Conservation (phyloP, 1,139 yeast species). For the Candida mesenterica region DNA sequence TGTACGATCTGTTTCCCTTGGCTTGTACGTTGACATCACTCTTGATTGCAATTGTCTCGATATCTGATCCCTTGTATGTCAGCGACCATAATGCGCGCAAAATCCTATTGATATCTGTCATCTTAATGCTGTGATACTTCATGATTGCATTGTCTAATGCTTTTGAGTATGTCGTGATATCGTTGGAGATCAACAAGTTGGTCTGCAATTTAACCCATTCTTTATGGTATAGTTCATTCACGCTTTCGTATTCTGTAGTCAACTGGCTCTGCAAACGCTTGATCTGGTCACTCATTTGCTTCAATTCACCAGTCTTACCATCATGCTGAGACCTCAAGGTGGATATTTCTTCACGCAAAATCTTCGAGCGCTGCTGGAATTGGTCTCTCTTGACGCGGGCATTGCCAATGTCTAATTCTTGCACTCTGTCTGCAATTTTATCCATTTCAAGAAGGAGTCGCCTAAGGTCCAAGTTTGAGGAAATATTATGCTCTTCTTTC, state of each 20-base stretch:
- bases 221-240: constrained; percentile 60
- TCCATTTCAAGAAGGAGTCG: constrained; percentile 28
- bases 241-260: constrained; percentile 65
- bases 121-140: constrained; percentile 87
- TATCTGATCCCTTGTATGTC: constrained; percentile 94
- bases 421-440: constrained; percentile 27
- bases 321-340: constrained; percentile 67
- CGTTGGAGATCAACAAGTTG: constrained; percentile 76
- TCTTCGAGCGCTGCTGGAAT: constrained; percentile 59
- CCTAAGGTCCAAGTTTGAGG: constrained; percentile 42
- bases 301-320: constrained; percentile 79
- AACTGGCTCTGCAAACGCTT: constrained; percentile 56
- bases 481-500: constrained; percentile 34
- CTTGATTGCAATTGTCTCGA: constrained; percentile 82
- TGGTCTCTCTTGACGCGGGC: constrained; percentile 65
- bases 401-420: constrained; percentile 44
- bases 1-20: constrained; percentile 71
- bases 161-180: constrained; percentile 74
- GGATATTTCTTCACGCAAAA: constrained; percentile 55
- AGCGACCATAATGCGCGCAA: constrained; percentile 90
- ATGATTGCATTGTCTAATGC: constrained; percentile 92
- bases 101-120: constrained; percentile 88
- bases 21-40: constrained; percentile 68
- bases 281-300: constrained; percentile 77
- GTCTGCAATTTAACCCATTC: constrained; percentile 81